Percentiles rank a stretch among this genome's conserved stretches.
Evolutionary conservation across 352 stramenopile genomes (phyloP).

Genomic region (Globisporangium sylvaticum): DNA sequence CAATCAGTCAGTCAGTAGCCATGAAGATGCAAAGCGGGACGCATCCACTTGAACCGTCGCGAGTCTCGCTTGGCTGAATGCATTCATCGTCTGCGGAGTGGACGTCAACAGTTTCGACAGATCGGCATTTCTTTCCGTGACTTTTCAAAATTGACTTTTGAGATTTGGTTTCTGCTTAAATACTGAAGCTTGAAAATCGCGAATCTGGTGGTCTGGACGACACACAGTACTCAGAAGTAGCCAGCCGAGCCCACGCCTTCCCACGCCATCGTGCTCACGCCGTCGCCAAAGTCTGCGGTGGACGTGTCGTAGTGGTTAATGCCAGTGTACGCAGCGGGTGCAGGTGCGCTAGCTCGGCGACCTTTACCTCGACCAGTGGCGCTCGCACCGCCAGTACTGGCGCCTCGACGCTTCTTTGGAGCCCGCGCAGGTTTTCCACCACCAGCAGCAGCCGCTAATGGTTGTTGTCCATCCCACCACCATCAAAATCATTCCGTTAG

Average conservation of each 20-base stretch:
- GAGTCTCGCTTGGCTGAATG: not conserved
- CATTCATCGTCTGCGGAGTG: not conserved
- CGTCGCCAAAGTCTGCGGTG: conserved; percentile 42
- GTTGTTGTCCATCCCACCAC: not conserved
- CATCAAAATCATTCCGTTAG: not conserved
- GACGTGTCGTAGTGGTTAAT: conserved; percentile 61
- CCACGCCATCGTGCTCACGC: conserved; percentile 66
- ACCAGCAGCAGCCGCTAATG: not conserved
- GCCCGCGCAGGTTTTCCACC: conserved; percentile 4
- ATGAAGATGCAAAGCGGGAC: not conserved
- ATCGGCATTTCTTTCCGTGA: not conserved
- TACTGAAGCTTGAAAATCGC: not conserved
- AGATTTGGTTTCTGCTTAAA: not conserved
- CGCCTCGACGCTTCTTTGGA: conserved; percentile 11
- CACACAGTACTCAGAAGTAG: conserved; percentile 36
- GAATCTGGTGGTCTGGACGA: too few species aligned
- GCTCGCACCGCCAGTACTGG: not conserved
- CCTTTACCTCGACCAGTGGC: not conserved
- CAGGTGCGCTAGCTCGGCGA: conserved; percentile 10
- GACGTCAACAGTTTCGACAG: conserved; percentile 3
- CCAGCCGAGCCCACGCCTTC: conserved; percentile 62
- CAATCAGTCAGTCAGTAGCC: not conserved
- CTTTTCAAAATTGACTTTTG: not conserved
- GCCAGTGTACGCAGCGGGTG: conserved; percentile 20
- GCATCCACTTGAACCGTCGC: conserved; percentile 14